Base-by-base conservation (phyloP, 2,329 filamentous ascomycete genomes). In the Penicillium freii region DNA sequence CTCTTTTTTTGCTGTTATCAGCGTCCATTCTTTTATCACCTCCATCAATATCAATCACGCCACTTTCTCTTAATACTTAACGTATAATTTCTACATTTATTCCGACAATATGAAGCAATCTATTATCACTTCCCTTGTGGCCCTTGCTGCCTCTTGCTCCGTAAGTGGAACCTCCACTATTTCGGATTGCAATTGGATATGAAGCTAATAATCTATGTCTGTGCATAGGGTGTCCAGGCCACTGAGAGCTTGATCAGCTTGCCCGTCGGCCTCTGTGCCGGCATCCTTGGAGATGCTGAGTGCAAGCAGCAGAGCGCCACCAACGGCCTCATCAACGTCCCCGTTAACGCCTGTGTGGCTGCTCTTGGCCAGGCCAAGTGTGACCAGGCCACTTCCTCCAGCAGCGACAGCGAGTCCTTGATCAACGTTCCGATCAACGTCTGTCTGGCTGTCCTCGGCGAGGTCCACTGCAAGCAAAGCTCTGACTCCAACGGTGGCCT, bases 391-490 rank as follows among this genome's bases (percentile, higher is more conserved):
- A 51, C 60, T 19, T 51, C 51, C 17, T n/a, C 34, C 34, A 29
- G 36, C 51, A 42, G 51, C 44, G 34, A 11, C 44, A 42, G 49
- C 25, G 63, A 59, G 33, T 57, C 63, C 27, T 54, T 70, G 58
- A 68, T 70, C 60, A 69, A 59, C 44, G 65, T 70, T 1, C 68
- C 68, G 19, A 55, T 70, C 58, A 69, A 70, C 46, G 27, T 67
- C 47, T 70, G 68, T 47, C 59, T 69, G 34, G 65, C 67, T 57
- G 66, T 70, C 23, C 68, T 70, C 33, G 68, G 68, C 17, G 62
- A 68, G 42, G 58, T 56, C 33, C 50, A 66, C 43, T 70, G 68
- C 62, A 15, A 70, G 11, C 67, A 69, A 51, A 53, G 36, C 33
- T 56, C 62, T 23, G 17, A 29, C 19, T 44, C 58, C 8, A 39